Evolutionary conservation across 2,329 filamentous ascomycete genomes (phyloP).

Genomic region (Stylonectria norvegica): DNA sequence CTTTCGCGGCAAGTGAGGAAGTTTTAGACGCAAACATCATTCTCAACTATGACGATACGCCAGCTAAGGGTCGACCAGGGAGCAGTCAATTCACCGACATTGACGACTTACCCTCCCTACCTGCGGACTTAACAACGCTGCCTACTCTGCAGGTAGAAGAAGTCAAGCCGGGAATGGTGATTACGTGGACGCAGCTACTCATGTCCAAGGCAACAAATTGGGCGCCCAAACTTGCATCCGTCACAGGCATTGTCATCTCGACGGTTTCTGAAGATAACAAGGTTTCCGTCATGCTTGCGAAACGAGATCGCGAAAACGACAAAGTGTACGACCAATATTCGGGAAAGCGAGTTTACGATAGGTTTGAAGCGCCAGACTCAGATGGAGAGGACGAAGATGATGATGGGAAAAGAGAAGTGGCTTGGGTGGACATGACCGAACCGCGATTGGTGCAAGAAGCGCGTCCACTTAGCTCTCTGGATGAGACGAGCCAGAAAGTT

Average conservation of each 20-base stretch:
- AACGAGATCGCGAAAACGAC: constrained; percentile 61
- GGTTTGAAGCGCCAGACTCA: constrained; percentile 70
- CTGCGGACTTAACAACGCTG: constrained; percentile 53
- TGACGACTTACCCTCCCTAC: constrained; percentile 62
- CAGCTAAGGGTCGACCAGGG: constrained; percentile 30
- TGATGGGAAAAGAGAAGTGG: constrained; percentile 58
- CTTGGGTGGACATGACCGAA: constrained; percentile 63
- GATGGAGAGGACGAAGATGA: constrained; percentile 57
- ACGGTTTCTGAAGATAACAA: constrained; percentile 47
- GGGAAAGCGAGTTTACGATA: constrained; percentile 70
- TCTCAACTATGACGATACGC: constrained; percentile 40
- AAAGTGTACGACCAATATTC: constrained; percentile 62
- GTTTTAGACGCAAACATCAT: constrained; percentile 28
- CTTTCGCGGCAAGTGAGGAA: constrained; percentile 3
- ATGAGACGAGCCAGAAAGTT: no score
- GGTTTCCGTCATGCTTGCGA: constrained; percentile 64
- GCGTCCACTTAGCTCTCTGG: constrained; percentile 27
- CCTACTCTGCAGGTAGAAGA: constrained; percentile 46
- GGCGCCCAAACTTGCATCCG: constrained; percentile 60
- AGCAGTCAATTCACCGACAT: constrained; percentile 46
- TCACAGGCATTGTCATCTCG: constrained; percentile 65
- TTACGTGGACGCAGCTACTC: constrained; percentile 65
- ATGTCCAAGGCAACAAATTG: constrained; percentile 61
- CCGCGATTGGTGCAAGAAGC: constrained; percentile 57
- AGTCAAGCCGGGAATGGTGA: constrained; percentile 56